Conservation (phyloP, 2,329 filamentous ascomycete genomes). For the Exserohilum turcica region DNA sequence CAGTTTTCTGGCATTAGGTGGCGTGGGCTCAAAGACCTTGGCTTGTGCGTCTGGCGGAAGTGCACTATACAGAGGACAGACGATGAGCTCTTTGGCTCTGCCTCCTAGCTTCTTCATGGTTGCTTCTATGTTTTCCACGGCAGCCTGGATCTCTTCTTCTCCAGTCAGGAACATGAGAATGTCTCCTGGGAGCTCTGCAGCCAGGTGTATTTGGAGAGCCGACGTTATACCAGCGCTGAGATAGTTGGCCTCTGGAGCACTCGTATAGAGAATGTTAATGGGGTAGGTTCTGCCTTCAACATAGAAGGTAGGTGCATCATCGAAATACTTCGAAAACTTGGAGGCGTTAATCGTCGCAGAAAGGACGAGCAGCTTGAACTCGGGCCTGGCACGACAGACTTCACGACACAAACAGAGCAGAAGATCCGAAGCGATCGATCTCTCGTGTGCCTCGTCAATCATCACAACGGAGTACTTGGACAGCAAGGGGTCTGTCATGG, state of each 20-base stretch:
- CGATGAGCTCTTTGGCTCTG: conserved; percentile 82
- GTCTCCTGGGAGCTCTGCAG: conserved; percentile 72
- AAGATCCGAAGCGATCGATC: conserved; percentile 90
- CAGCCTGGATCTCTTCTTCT: conserved; percentile 93
- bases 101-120: conserved; percentile 85
- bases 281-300: conserved; percentile 68
- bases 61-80: conserved; percentile 94
- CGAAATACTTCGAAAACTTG: conserved; percentile 90
- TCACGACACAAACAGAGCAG: conserved; percentile 87
- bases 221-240: conserved; percentile 89
- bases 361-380: conserved; percentile 88
- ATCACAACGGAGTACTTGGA: conserved; percentile 85
- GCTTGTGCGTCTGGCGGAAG: conserved; percentile 87
- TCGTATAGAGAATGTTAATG: neutral
- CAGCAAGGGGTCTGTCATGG: conserved; percentile 86
- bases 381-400: conserved; percentile 78
- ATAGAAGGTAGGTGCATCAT: conserved; percentile 91
- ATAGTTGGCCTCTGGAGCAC: conserved; percentile 87
- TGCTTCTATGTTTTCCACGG: conserved; percentile 81
- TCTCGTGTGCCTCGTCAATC: conserved; percentile 97
- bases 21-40: conserved; percentile 94
- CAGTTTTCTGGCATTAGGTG: conserved; percentile 82
- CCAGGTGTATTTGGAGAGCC: conserved; percentile 91
- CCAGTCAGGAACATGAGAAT: conserved; percentile 95
- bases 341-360: conserved; percentile 94